phyloP scores from a whole-genome alignment of 306 rosid genomes.

The Biancaea sappan region DNA sequence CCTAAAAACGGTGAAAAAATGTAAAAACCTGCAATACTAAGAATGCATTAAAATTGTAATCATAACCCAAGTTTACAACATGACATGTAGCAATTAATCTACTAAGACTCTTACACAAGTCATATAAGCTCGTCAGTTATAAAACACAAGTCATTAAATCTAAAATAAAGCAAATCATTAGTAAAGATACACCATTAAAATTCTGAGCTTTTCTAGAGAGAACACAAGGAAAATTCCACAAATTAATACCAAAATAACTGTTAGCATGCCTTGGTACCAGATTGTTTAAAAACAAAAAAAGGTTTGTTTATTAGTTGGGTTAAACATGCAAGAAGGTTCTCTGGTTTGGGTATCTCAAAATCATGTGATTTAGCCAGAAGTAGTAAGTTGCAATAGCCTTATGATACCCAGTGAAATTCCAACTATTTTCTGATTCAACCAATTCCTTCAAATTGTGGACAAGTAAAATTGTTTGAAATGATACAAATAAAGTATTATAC shows the following conservation, averaged over 20 bases:
- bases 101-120: background rate
- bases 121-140: background rate
- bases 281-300: background rate
- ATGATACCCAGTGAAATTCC: background rate
- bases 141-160: background rate
- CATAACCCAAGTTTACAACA: background rate
- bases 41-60: background rate
- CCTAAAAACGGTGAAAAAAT: background rate
- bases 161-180: background rate
- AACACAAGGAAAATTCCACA: background rate
- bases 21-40: background rate
- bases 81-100: background rate
- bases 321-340: no score
- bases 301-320: background rate
- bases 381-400: background rate
- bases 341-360: background rate
- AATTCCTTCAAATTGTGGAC: background rate
- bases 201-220: background rate
- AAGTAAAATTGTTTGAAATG: background rate
- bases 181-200: background rate
- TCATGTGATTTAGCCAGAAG: background rate
- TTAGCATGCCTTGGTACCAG: background rate
- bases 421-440: background rate
- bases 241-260: background rate
- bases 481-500: background rate